Evolutionary conservation across 768 basidiomycete species (phyloP), one percentile per base, ranked within the genome.

Genomic region (Suillus hirtellus): DNA sequence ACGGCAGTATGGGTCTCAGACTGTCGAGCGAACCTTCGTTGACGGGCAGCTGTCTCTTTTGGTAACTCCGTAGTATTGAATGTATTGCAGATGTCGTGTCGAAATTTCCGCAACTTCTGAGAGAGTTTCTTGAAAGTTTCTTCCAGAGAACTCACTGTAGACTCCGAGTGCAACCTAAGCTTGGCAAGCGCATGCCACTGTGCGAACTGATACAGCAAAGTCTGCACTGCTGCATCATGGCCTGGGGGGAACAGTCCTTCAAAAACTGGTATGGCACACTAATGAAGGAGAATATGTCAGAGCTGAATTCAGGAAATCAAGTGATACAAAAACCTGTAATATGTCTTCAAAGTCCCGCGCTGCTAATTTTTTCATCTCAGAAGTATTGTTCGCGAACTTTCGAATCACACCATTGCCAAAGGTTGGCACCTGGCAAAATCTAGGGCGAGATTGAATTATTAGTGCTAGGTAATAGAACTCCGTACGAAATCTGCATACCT

Each of bases 201-300:
- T 9, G 19, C 19, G 9, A 44, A 44, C 17, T 69, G 4, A 79
- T 73, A 77, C 1, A 76, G 56, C 2, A 78, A 59, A 14, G 66
- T 59, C 15, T 64, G 47, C n/a, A 75, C 50, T 9, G 65, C 59
- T 9, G 46, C 52, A 53, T 77, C 62, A 59, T 75, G 63, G 4
- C 27, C 60, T 27, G 69, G 64, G 17, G 68, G 68, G 9, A 79
- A 67, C 0, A 81, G 71, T 10, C 73, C 77, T 19, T 80, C 77
- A 55, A 79, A 77, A 17, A 68, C 74, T 1, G 79, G 77, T 4
- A 78, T 64, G 1, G 73, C 65, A 56, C 75, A 75, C 77, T 77
- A n/a, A 31, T 40, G 34, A 56, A 6, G 17, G 52, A 31, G 31
- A n/a, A 4, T 31, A n/a, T 12, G 9, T 17, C 17, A 43, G 17